Evolutionary conservation across 495 filamentous ascomycete genomes (phyloP).

Genomic region (Tuber brumale): DNA sequence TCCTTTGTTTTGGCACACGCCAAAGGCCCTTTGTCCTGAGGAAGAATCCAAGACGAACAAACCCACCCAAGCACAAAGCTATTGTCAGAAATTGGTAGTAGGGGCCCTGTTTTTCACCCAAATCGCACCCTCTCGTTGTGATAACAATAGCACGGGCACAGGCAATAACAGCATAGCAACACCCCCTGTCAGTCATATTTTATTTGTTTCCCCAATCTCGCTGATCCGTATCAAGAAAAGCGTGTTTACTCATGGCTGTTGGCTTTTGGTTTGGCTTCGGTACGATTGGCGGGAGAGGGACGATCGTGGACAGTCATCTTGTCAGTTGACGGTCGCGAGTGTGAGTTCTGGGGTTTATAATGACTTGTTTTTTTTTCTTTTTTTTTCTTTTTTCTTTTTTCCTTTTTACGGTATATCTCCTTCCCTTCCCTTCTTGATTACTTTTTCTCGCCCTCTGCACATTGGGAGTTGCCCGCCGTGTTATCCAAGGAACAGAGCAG

Average conservation of each 20-base stretch:
- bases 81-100: neutral
- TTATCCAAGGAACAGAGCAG: conserved; percentile 24
- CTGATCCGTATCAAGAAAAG: conserved; percentile 9
- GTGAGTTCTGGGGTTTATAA: conserved; percentile 10
- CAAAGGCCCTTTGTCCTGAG: neutral
- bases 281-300: conserved; percentile 19
- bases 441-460: conserved; percentile 13
- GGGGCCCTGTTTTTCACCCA: conserved; percentile 7
- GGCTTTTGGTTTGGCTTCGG: conserved; percentile 15
- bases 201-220: conserved; percentile 12
- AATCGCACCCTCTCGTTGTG: neutral
- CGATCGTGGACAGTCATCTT: conserved; percentile 27
- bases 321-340: conserved; percentile 11
- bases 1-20: conserved; percentile 19
- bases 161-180: conserved; percentile 23
- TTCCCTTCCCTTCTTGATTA: neutral
- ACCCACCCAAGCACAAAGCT: neutral
- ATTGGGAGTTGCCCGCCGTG: conserved; percentile 17
- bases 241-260: conserved; percentile 11
- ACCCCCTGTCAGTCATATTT: too few relatives aligned
- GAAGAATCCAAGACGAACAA: neutral
- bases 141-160: neutral
- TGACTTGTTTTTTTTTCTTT: conserved; percentile 19
- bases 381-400: too few relatives aligned
- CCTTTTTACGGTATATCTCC: too few relatives aligned